Base-by-base conservation (phyloP, 108 stramenopile genomes). In the Nitzschia sp. region DNA sequence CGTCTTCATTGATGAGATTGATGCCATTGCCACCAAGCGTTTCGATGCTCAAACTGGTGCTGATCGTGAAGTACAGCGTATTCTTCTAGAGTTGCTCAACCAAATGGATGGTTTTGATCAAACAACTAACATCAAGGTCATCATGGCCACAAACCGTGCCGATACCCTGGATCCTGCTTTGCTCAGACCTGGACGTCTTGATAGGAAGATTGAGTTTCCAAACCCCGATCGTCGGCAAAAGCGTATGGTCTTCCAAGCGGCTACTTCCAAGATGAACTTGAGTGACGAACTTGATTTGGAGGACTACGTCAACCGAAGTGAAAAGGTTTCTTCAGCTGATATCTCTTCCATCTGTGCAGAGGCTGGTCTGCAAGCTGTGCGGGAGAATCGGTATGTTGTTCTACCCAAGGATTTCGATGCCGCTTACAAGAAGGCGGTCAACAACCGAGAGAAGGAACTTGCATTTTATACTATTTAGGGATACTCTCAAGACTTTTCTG, bases 81-180 rank as follows among this genome's bases (percentile, higher is more conserved):
- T 98, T 64, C 75, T 99, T 38, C 86, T 99, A 41, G 99, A 99
- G 76, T 75, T 99, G 51, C 77, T 99, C 51, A 98, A 97, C 80
- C 99, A 99, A 75, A 97, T 99, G 99, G 99, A 99, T 83, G 99
- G 99, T 25, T 99, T 99, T 76, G 97, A 98, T 75, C 97, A 98
- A 83, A 89, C 87, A 41, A 98, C 97, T 52, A 98, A 99, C 80
- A 96, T 99, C 77, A 99, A 99, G 86, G 97, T 98, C 29, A 99
- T 99, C 70, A 98, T 98, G 97, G 97, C 98, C 9, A 99, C 99
- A 15, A 99, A 99, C 80, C 89, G 99, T 22, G 96, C 97, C 6
- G 99, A 99, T 69, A 98, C 98, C 17, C 77, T 99, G 41, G 99
- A 99, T 79, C 99, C 99, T 19, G 99, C 99, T 15, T 79, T 99